Base-by-base conservation (phyloP, 805 yeast genomes). In the Candida ponderosae region DNA sequence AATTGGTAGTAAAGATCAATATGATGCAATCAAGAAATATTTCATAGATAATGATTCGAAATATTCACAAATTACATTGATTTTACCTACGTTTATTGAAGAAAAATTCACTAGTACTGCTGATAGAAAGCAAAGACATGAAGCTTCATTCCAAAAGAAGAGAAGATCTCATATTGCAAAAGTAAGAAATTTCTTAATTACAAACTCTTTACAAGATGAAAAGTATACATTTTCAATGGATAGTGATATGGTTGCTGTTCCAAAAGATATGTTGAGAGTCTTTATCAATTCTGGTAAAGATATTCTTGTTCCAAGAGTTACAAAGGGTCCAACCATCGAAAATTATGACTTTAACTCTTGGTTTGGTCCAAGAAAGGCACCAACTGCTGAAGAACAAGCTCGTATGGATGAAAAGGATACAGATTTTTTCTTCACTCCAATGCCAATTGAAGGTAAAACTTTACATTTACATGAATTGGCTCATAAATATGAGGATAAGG, bases 331-430 rank as follows among this genome's bases (percentile, higher is more conserved):
- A 6, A 40, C 43, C 15, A 43, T 38, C 6, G 35, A 32, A 24
- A 63, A 62, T 33, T 62, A 62, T 41, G 67, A 62, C 41, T 48
- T 47, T 39, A 62, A 62, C 41, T 50, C 65, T 4, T 62, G 67
- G 67, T 45, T 40, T 5, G 66, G 67, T 5, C 30, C 32, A 15
- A 48, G 67, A 38, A 35, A 17, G 4, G 36, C 26, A 17, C 66
- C 66, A n/a, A 36, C 35, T 6, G 41, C 33, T 9, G 54, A 45
- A 31, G 52, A 53, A 18, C 32, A 34, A 2, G 28, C 7, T 5
- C 37, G 41, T 20, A 32, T 53, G 17, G 46, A 40, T n/a, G 28
- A 32, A 6, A 41, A 40, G n/a, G 50, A 50, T 23, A 40, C 45
- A 6, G 40, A 43, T 4, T 54, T 40, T 36, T 33, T 47, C 3